Base-by-base conservation (phyloP, 2,329 filamentous ascomycete genomes). In the Colletotrichum magnum region DNA sequence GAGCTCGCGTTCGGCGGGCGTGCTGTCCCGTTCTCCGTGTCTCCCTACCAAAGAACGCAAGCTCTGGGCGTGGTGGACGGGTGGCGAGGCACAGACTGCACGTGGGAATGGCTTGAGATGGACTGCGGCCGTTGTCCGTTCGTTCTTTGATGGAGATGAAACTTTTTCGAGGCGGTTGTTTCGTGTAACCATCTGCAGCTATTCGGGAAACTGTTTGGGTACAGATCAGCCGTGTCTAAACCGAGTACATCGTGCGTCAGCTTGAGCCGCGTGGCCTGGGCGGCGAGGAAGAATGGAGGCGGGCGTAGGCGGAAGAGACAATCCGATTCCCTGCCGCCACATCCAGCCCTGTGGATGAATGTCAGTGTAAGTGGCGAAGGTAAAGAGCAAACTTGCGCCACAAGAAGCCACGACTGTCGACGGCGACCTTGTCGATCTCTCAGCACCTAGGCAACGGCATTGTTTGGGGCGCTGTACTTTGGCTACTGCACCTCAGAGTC, bases 81-180 rank as follows among this genome's bases (percentile, higher is more conserved):
- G n/a, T 41, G 56, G 43, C 26, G 24, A 52, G 18, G 62, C 66
- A 69, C 66, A 56, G 66, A 65, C 61, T 66, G 62, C 32, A 69
- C 66, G 54, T 69, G 66, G 65, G 61, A 51, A 24, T 21, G 41
- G 54, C 54, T 69, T 65, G 21, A 24, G 32, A 51, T 52, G n/a
- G 51, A 47, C 21, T 26, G 59, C 32, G 32, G 26, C 62, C 56
- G 67, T 61, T 57, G 39, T 60, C 56, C 18, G 51, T 61, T 52
- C 36, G 5, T 41, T 32, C 6, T 12, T 52, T 64, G 64, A 63
- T 47, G 64, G 64, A 58, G 53, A n/a, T 52, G 56, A 69, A 65
- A 60, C 39, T 66, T 66, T 48, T 24, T 24, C 24, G 4, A 15
- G 28, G 60, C 28, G 60, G 45, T 26, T 56, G 39, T 13, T 63